Conservation (phyloP, 495 filamentous ascomycete genomes). For the Poronia punctata region DNA sequence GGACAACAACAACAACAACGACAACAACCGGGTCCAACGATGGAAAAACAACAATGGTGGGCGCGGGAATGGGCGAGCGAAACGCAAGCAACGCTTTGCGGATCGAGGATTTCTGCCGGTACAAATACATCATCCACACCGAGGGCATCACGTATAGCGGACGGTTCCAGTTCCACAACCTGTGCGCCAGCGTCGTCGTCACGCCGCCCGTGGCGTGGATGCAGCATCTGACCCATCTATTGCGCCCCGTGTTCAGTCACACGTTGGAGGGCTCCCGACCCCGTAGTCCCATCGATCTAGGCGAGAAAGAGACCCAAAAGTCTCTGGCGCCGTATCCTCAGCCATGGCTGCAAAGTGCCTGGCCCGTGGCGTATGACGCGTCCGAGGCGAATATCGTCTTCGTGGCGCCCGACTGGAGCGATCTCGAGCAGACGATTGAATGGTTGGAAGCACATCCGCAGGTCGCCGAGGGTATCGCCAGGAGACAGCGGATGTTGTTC, state of each 20-base stretch:
- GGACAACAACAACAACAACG: conserved; percentile 12
- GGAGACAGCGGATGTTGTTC: conserved; percentile 39
- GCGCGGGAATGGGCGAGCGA: not conserved
- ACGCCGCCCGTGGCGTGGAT: conserved; percentile 43
- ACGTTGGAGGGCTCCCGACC: conserved; percentile 17
- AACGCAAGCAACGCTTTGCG: conserved; percentile 34
- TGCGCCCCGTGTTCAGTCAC: conserved; percentile 34
- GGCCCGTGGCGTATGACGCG: conserved; percentile 31
- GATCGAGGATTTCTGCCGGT: conserved; percentile 45
- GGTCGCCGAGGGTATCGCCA: conserved; percentile 42
- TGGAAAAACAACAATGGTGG: conserved; percentile 1
- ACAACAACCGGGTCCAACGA: conserved; percentile 1
- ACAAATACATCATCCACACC: conserved; percentile 51
- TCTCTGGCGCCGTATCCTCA: conserved; percentile 14
- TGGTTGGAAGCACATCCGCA: conserved; percentile 38
- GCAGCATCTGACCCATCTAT: conserved; percentile 45
- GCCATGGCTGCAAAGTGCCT: conserved; percentile 22
- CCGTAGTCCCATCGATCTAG: conserved; percentile 3
- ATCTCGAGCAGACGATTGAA: conserved; percentile 36
- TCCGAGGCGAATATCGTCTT: conserved; percentile 46
- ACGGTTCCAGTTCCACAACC: conserved; percentile 46
- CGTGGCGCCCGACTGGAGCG: conserved; percentile 45
- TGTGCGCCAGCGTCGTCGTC: conserved; percentile 42
- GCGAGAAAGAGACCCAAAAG: conserved; percentile 2
- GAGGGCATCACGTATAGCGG: conserved; percentile 56